These are phyloP conservation scores for Cardamine occulta DNA, from an alignment of 345 rosid genomes.

Conservation along the genomic window DNA sequence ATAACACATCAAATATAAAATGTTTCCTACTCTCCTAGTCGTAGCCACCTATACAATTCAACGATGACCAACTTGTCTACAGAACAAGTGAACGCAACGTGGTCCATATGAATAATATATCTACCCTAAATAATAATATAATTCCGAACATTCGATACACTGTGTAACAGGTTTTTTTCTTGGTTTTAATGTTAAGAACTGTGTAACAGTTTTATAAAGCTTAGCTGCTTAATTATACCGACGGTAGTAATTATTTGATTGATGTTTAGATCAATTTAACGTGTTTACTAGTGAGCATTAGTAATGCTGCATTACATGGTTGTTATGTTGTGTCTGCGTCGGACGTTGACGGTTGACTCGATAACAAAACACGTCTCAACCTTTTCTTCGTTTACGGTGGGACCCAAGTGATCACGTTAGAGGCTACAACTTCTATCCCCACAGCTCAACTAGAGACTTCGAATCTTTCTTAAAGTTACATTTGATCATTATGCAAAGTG, in stretches of 20 bases:
- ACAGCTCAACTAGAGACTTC: conserved; percentile 42
- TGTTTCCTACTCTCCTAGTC: not conserved
- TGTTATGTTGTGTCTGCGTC: conserved; percentile 36
- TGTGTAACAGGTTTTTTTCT: not conserved
- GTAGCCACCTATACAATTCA: conserved; percentile 4
- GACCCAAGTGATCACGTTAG: conserved; percentile 30
- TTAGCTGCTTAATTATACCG: not conserved
- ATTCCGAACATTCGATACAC: conserved; percentile 15
- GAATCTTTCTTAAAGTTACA: conserved; percentile 40
- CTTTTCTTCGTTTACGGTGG: conserved; percentile 28
- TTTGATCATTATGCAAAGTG: conserved; percentile 42
- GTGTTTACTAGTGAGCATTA: conserved; percentile 9
- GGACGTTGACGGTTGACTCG: conserved; percentile 37
- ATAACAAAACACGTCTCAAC: conserved; percentile 35
- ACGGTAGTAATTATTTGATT: conserved; percentile 3
- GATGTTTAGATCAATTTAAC: not conserved
- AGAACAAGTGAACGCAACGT: conserved; percentile 8
- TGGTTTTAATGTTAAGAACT: not conserved
- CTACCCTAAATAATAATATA: not conserved
- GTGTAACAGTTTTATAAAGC: conserved; percentile 1
- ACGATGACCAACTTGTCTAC: conserved; percentile 26
- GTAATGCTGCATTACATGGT: not conserved
- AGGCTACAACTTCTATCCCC: conserved; percentile 38
- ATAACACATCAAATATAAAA: not conserved
- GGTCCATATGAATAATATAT: not conserved